These are phyloP conservation scores for Trichophyton schoenleinii DNA, from an alignment of 2,329 filamentous ascomycete genomes.

Conservation along the genomic window DNA sequence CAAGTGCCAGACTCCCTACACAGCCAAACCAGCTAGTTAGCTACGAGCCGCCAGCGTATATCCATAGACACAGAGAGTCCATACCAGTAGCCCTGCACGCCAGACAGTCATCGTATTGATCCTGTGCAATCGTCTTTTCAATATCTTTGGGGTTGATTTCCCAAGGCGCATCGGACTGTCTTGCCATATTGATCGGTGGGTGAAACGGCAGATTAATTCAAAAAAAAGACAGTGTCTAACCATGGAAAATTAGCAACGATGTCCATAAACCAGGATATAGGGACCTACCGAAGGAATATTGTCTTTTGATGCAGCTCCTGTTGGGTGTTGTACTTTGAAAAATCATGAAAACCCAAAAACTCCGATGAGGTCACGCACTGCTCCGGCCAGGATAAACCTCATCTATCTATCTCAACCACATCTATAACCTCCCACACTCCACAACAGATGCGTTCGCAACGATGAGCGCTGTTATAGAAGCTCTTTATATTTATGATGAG, in stretches of 20 bases:
- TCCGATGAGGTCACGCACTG: slow-evolving; percentile 5
- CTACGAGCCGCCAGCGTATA: background rate
- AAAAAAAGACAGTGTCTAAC: background rate
- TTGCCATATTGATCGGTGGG: slow-evolving; percentile 5
- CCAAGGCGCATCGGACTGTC: slow-evolving; percentile 36
- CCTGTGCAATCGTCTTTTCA: slow-evolving; percentile 41
- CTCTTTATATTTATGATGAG: slow-evolving; percentile 94
- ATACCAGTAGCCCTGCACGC: slow-evolving; percentile 60
- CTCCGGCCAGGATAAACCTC: too few species aligned
- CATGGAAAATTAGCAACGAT: background rate
- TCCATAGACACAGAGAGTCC: slow-evolving; percentile 16
- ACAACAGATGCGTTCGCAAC: slow-evolving; percentile 23
- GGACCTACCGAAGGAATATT: background rate
- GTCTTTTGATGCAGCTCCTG: background rate
- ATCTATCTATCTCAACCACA: background rate
- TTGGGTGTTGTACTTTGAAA: background rate
- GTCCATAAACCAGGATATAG: background rate
- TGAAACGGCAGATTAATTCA: background rate
- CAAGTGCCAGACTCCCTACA: slow-evolving; percentile 50
- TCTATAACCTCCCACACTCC: slow-evolving; percentile 13
- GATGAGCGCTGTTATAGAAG: slow-evolving; percentile 84
- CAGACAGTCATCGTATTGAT: slow-evolving; percentile 49
- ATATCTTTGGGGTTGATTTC: slow-evolving; percentile 46
- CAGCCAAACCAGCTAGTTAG: background rate
- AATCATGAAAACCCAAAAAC: background rate